Conservation (phyloP, 2,329 filamentous ascomycete species). For the Clarireedia homoeocarpa region DNA sequence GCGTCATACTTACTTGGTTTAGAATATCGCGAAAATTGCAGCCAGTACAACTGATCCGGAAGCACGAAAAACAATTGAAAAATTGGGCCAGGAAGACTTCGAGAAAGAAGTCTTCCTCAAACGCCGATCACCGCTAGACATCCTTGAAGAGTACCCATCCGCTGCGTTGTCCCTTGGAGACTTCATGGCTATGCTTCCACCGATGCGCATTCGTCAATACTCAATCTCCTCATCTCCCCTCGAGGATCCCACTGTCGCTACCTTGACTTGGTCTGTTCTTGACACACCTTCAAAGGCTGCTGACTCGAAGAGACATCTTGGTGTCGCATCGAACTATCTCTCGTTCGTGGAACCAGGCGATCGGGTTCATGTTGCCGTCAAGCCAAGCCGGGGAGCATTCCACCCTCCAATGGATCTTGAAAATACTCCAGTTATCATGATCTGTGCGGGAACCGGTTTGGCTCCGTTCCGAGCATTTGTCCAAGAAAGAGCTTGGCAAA, state of each 20-base stretch:
- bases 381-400: conserved; percentile 32
- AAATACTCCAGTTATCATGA: conserved; percentile 28
- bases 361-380: conserved; percentile 33
- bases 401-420: conserved; percentile 20
- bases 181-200: conserved; percentile 65
- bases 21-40: conserved; percentile 40
- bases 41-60: conserved; percentile 38
- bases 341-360: conserved; percentile 33
- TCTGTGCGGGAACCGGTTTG: conserved; percentile 30
- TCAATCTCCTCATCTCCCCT: conserved; percentile 71
- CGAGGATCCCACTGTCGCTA: conserved; percentile 52
- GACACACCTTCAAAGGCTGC: conserved; percentile 36
- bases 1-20: background rate
- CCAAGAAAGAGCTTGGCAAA: conserved; percentile 21
- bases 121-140: conserved; percentile 56
- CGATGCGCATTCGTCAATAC: conserved; percentile 73
- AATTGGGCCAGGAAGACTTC: conserved; percentile 29
- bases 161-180: conserved; percentile 54
- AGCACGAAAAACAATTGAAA: conserved; percentile 34
- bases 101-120: conserved; percentile 34
- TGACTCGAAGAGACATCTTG: conserved; percentile 31
- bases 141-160: conserved; percentile 56
- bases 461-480: conserved; percentile 23
- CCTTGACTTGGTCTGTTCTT: conserved; percentile 54
- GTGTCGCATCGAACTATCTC: conserved; percentile 42